Percentiles rank a stretch among this genome's conserved stretches.
Conservation (phyloP, 495 filamentous ascomycete genomes). For the Amphirosellinia nigrospora region DNA sequence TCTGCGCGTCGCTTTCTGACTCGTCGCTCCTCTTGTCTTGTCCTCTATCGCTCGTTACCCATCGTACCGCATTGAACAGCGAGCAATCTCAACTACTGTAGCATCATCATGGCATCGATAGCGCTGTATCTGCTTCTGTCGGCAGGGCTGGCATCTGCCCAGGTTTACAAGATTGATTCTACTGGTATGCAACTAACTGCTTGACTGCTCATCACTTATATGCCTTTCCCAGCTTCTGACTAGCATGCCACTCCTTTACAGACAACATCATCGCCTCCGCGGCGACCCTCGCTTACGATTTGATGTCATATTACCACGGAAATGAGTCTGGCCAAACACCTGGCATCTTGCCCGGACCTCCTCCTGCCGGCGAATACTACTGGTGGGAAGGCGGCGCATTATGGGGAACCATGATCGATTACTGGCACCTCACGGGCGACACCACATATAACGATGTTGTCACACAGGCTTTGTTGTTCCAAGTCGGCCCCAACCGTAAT, state of each 20-base stretch:
- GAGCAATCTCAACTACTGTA: conserved; percentile 3
- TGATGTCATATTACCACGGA: conserved; percentile 65
- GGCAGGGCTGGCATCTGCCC: conserved; percentile 29
- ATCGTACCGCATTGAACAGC: background rate
- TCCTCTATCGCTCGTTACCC: conserved; percentile 1
- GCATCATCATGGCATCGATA: conserved; percentile 29
- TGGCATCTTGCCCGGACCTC: conserved; percentile 66
- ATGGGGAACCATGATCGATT: conserved; percentile 68
- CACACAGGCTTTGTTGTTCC: conserved; percentile 65
- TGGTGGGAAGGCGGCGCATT: conserved; percentile 66
- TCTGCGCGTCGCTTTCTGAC: background rate
- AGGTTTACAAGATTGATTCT: conserved; percentile 33
- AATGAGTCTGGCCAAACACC: conserved; percentile 64
- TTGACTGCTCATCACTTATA: background rate
- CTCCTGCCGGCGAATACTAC: conserved; percentile 55
- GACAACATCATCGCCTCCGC: conserved; percentile 61
- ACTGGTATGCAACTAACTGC: conserved; percentile 27
- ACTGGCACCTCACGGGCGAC: conserved; percentile 75
- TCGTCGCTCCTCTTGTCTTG: conserved; percentile 13
- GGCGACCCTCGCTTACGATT: conserved; percentile 60
- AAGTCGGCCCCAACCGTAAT: conserved; percentile 63
- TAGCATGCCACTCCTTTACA: conserved; percentile 27
- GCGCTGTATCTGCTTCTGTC: conserved; percentile 28
- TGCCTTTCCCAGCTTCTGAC: conserved; percentile 25
- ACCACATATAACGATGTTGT: conserved; percentile 65